phyloP scores from a whole-genome alignment of 805 yeast species.

The Kurtzmaniella fragi region DNA sequence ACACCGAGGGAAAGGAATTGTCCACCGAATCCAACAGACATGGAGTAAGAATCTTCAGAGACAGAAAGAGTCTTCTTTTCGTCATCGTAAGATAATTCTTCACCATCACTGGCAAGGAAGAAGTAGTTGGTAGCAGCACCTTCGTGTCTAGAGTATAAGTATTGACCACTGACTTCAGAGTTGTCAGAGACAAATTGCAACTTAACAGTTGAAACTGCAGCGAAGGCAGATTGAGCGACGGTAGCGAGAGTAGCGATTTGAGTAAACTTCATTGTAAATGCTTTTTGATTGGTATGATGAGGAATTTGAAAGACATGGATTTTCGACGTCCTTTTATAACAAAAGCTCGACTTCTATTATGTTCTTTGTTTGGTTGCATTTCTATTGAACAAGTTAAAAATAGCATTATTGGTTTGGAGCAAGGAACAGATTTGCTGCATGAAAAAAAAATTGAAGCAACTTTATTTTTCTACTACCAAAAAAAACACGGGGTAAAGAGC shows the following conservation, averaged over 20 bases:
- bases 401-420: too few species aligned
- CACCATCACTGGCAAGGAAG: conserved; percentile 20
- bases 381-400: too few species aligned
- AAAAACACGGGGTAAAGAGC: too few species aligned
- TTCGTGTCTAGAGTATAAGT: conserved; percentile 29
- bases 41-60: too few species aligned
- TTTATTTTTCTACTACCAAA: too few species aligned
- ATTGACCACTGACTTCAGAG: conserved; percentile 20
- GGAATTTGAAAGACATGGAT: too few species aligned
- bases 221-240: conserved; percentile 1
- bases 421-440: too few species aligned
- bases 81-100: conserved; percentile 16
- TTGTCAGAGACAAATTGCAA: conserved; percentile 21
- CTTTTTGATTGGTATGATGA: neutral
- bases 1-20: conserved; percentile 3
- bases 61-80: neutral
- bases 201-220: conserved; percentile 8
- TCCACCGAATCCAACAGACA: neutral
- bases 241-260: conserved; percentile 2
- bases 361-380: too few species aligned
- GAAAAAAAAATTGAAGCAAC: too few species aligned
- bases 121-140: conserved; percentile 44
- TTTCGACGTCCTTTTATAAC: too few species aligned
- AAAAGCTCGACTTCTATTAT: too few species aligned
- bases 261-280: conserved; percentile 1